Percentiles rank a stretch among this genome's conserved stretches.
phyloP scores from a whole-genome alignment of 306 rosid genomes.

The Trichosanthes truncata region DNA sequence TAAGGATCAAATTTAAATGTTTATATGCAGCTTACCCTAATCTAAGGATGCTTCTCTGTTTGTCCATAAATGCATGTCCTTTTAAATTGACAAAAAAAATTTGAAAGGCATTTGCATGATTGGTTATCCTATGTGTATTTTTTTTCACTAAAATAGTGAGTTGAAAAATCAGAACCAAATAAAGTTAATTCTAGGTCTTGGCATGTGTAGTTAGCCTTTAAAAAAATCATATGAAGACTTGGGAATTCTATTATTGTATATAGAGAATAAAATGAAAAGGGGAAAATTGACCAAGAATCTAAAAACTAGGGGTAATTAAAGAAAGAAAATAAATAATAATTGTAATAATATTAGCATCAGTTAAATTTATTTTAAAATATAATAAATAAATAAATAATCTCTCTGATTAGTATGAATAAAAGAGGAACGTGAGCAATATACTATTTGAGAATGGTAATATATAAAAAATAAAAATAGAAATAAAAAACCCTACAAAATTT shows the following conservation, averaged over 20 bases:
- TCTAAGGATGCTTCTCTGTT: not conserved
- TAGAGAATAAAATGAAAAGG: not conserved
- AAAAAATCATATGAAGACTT: not conserved
- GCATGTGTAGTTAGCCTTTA: too few relatives aligned
- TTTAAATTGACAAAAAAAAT: not conserved
- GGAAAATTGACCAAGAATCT: not conserved
- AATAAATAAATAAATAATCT: not conserved
- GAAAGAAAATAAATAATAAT: not conserved
- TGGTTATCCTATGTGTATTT: not conserved
- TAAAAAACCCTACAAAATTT: too few relatives aligned
- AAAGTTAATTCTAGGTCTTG: not conserved
- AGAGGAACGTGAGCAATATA: not conserved
- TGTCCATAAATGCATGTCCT: not conserved
- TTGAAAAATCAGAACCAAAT: not conserved
- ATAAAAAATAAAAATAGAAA: too few relatives aligned
- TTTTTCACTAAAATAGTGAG: not conserved
- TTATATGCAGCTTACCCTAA: not conserved
- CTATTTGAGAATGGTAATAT: too few relatives aligned
- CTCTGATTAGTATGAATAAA: not conserved
- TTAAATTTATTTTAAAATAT: not conserved
- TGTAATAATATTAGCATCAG: not conserved
- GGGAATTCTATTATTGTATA: not conserved
- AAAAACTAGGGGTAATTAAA: not conserved
- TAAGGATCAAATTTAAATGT: not conserved
- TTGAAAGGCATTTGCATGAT: not conserved